phyloP scores from a whole-genome alignment of 2,329 filamentous ascomycete species.

The Acephala macrosclerotiorum region DNA sequence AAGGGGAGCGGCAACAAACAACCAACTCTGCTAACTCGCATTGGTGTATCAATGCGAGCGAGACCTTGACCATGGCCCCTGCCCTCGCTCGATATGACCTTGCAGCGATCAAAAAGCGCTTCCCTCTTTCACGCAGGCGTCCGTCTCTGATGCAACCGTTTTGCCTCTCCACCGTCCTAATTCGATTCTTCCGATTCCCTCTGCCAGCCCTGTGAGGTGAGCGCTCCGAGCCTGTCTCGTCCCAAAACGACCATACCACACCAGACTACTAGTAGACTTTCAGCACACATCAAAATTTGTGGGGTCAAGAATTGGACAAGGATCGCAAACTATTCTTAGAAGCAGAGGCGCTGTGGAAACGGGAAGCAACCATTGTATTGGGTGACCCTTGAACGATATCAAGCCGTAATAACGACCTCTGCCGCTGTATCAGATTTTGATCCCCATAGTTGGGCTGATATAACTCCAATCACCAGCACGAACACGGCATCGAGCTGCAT shows the following conservation, averaged over 20 bases:
- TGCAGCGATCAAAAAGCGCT: no score
- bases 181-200: not conserved
- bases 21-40: no score
- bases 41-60: no score
- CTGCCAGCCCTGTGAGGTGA: not conserved
- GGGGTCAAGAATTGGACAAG: conserved; percentile 11
- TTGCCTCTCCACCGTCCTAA: not conserved
- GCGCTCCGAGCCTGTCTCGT: not conserved
- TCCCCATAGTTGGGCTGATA: conserved; percentile 18
- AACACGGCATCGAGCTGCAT: conserved; percentile 11
- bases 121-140: no score
- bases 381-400: conserved; percentile 9
- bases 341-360: conserved; percentile 8
- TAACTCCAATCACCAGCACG: conserved; percentile 6
- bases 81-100: no score
- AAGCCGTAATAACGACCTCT: conserved; percentile 1
- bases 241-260: not conserved
- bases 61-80: no score
- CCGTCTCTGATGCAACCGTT: not conserved
- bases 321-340: conserved; percentile 15
- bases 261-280: no score
- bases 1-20: no score
- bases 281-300: not conserved
- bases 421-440: conserved; percentile 11
- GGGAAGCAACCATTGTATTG: conserved; percentile 10